Evolutionary conservation across 2,329 filamentous ascomycete genomes (phyloP).

Genomic region (Coniochaeta sp.): DNA sequence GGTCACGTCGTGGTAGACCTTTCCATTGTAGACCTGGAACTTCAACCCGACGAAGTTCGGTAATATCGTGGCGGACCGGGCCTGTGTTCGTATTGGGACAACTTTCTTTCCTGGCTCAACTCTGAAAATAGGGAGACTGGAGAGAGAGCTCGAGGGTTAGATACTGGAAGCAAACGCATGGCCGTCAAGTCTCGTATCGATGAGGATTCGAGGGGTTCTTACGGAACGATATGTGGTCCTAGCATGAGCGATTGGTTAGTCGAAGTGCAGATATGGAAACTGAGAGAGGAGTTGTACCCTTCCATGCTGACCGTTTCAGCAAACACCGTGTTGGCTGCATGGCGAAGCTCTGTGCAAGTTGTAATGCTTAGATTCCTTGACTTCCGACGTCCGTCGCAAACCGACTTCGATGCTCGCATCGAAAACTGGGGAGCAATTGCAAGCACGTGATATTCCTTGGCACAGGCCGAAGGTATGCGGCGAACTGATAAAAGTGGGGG

Average conservation of each 20-base stretch:
- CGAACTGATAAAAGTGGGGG: neutral
- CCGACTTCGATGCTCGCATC: neutral
- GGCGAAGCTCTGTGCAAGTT: slow-evolving; percentile 6
- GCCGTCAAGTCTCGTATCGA: neutral
- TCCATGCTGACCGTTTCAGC: slow-evolving; percentile 76
- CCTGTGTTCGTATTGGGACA: slow-evolving; percentile 76
- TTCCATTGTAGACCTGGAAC: slow-evolving; percentile 90
- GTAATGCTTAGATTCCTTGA: neutral
- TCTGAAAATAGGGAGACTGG: slow-evolving; percentile 56
- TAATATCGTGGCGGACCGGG: slow-evolving; percentile 79
- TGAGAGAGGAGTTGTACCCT: slow-evolving; percentile 49
- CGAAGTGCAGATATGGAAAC: neutral
- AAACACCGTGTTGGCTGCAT: slow-evolving; percentile 66
- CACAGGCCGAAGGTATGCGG: neutral
- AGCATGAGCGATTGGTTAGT: slow-evolving; percentile 12
- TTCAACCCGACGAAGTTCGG: slow-evolving; percentile 86
- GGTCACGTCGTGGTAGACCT: slow-evolving; percentile 71
- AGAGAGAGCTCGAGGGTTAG: slow-evolving; percentile 3
- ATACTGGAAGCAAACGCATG: neutral
- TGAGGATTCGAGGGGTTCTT: slow-evolving; percentile 18
- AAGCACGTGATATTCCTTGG: neutral
- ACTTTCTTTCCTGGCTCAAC: slow-evolving; percentile 53
- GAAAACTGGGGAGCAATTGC: neutral
- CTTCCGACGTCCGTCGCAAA: neutral
- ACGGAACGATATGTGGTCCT: slow-evolving; percentile 49